Percentiles rank a stretch among this genome's conserved stretches.
Evolutionary conservation across 2,329 filamentous ascomycete genomes (phyloP).

Genomic region (Parastagonospora avenae): DNA sequence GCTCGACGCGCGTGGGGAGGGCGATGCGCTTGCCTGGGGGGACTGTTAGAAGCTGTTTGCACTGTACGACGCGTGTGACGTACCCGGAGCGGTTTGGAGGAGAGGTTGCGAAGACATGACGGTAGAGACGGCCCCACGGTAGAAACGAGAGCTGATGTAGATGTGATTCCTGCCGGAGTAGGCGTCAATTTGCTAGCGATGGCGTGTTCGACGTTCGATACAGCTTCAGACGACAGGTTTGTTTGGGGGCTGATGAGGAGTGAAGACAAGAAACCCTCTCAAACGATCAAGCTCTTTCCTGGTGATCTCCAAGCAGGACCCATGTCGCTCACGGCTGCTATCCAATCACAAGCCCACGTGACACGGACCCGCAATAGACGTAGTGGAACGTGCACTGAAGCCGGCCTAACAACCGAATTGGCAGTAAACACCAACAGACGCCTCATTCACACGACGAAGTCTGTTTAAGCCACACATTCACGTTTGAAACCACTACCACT

Average conservation of each 20-base stretch:
- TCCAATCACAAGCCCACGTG: conserved; percentile 39
- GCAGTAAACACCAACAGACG: conserved; percentile 17
- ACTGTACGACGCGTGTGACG: conserved; percentile 25
- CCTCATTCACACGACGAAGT: conserved; percentile 2
- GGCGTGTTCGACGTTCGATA: not conserved
- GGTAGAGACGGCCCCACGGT: conserved; percentile 17
- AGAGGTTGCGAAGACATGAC: conserved; percentile 95
- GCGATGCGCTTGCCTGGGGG: conserved; percentile 91
- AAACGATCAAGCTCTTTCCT: conserved; percentile 15
- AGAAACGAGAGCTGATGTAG: conserved; percentile 12
- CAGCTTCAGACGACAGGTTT: conserved; percentile 13
- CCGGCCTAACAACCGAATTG: conserved; percentile 20
- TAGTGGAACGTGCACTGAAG: conserved; percentile 6
- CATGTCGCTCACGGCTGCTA: conserved; percentile 11
- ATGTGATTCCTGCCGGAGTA: conserved; percentile 10
- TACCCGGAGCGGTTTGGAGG: conserved; percentile 91
- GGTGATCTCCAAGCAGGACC: conserved; percentile 14
- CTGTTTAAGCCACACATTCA: conserved; percentile 4
- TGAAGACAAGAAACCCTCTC: conserved; percentile 7
- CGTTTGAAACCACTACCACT: not conserved
- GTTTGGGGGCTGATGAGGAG: conserved; percentile 1
- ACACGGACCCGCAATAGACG: conserved; percentile 10
- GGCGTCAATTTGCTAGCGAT: conserved; percentile 2
- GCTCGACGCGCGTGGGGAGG: conserved; percentile 95
- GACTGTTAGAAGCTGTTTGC: conserved; percentile 9